Evolutionary conservation across 2,329 filamentous ascomycete genomes (phyloP).

Genomic region (Aspergillus versicolor): DNA sequence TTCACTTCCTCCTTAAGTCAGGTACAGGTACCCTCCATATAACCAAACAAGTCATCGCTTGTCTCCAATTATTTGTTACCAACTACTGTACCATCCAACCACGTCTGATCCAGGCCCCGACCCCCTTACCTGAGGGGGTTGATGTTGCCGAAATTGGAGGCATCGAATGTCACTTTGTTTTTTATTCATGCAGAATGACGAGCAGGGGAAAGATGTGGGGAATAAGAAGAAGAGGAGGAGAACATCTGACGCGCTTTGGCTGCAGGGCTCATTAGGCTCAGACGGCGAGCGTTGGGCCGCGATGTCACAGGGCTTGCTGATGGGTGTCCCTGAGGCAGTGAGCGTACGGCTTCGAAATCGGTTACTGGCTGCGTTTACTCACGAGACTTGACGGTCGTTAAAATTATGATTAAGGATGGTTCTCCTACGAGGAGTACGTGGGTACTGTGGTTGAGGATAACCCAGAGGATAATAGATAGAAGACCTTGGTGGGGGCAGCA

Average conservation of each 20-base stretch:
- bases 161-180: background rate
- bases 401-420: background rate
- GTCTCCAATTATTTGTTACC: background rate
- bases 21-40: background rate
- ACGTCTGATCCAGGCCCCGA: background rate
- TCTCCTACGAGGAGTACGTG: slow-evolving; percentile 28
- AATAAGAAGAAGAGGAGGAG: background rate
- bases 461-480: slow-evolving; percentile 19
- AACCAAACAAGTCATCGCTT: background rate
- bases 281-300: background rate
- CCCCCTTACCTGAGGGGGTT: background rate
- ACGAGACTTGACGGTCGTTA: background rate
- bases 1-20: background rate
- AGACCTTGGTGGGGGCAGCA: slow-evolving; percentile 13
- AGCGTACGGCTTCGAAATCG: background rate
- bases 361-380: background rate
- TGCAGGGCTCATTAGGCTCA: background rate
- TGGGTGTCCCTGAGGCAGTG: background rate
- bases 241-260: background rate
- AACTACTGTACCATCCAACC: background rate
- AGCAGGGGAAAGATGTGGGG: no score
- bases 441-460: slow-evolving; percentile 7
- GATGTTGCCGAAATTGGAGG: background rate
- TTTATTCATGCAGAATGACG: background rate
- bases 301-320: background rate